Base-by-base conservation (phyloP, 352 stramenopile genomes). In the Pythium rhizo-oryzae region DNA sequence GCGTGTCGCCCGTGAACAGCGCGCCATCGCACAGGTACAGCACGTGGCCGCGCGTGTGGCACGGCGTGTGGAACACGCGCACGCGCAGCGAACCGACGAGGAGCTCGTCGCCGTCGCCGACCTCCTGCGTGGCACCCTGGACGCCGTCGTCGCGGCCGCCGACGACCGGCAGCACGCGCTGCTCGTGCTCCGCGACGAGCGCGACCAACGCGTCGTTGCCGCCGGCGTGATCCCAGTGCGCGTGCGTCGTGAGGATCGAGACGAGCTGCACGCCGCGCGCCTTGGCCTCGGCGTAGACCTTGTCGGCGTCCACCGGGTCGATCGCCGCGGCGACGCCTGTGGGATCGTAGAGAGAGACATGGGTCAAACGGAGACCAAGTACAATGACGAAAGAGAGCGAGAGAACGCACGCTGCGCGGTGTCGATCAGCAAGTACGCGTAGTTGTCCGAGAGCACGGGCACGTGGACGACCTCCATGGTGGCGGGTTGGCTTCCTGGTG, bases 1-100 rank as follows among this genome's bases (percentile, higher is more conserved):
- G 72, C 56, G 92, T 98, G 70, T 98, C 93, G 16, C 93, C 93
- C 18, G 90, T 97, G 76, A 98, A 98, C 3, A 98, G 69, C 6
- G 86, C 78, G 57, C 78, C 81, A 7, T 83, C 67, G 61, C 81
- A 91, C 44, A 82, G 74, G 46, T 92, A 94, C 28, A 86, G 79
- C 44, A 97, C 87, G 65, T 98, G 92, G 61, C 94, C 93, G 19
- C 83, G 83, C 23, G 93, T 98, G 77, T 99, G 96, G 58, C 93
- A 98, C 71, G 85, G 97, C 65, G 90, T 97, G 67, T 92, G 87
- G 57, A 97, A 72, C 43, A 91, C 89, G 1, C 76, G 67, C 16
- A 92, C 74, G 4, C 65, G 1, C 13, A 94, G 65, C 0, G 57
- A 61, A 6, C 90, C 92, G 11, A 99, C 76, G 1, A 81, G 67